Conservation (phyloP, 208 protist species). For the Novymonas esmeraldas region DNA sequence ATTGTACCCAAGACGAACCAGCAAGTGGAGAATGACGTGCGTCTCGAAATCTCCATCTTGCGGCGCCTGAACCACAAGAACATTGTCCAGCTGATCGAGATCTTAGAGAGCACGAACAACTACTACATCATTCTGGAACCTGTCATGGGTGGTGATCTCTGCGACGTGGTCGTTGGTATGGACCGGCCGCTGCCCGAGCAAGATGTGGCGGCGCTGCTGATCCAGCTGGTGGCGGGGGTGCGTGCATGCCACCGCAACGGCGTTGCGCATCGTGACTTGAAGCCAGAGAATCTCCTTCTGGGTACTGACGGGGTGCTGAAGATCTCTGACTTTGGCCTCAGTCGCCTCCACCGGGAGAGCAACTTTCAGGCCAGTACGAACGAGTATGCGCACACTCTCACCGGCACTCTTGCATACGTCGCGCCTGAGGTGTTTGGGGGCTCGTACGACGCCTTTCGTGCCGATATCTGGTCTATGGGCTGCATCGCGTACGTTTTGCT, state of each 20-base stretch:
- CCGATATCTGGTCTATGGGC: conserved; percentile 90
- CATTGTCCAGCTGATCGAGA: conserved; percentile 87
- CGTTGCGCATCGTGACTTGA: conserved; percentile 94
- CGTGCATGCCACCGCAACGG: conserved; percentile 78
- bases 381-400: conserved; percentile 78
- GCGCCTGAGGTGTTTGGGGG: conserved; percentile 82
- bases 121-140: conserved; percentile 92
- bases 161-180: conserved; percentile 70
- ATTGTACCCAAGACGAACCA: conserved; percentile 80
- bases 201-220: conserved; percentile 65
- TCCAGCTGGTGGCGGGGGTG: conserved; percentile 77
- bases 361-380: conserved; percentile 58
- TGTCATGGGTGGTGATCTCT: conserved; percentile 85
- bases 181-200: conserved; percentile 57
- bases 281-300: conserved; percentile 95
- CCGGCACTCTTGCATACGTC: conserved; percentile 82
- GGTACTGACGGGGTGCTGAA: conserved; percentile 71
- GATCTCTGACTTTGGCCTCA: conserved; percentile 91
- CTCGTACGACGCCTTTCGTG: conserved; percentile 83
- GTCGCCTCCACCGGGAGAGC: conserved; percentile 75
- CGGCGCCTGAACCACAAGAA: conserved; percentile 75
- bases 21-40: conserved; percentile 70
- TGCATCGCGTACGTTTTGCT: conserved; percentile 85
- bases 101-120: conserved; percentile 82
- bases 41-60: conserved; percentile 85